Evolutionary conservation across 495 filamentous ascomycete species (phyloP), one percentile per base, ranked within the genome.

Genomic region (Hypomontagnella monticulosa): DNA sequence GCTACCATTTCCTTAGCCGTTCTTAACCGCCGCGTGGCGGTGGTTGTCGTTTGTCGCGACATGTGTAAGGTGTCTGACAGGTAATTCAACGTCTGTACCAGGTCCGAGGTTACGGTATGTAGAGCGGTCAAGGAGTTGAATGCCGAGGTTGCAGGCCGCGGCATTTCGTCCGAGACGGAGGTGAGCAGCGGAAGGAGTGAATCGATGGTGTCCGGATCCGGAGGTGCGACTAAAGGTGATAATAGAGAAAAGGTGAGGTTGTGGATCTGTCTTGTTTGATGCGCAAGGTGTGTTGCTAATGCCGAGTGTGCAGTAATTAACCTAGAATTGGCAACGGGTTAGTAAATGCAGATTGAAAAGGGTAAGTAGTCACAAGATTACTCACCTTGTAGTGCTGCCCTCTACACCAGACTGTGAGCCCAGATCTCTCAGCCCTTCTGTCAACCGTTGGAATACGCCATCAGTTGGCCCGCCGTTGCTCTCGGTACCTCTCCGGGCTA

Each of bases 61-160:
- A 97, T 96, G 75, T 98, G 93, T 16, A 98, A 82, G 0, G 91
- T 93, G 73, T 99, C 95, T n/a, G 90, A 89, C 5, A 99, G 83
- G 66, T 90, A 87, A 59, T 90, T 90, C 42, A 99, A 88, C 1
- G 91, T 89, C 53, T 88, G 83, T 30, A 91, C 86, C 12, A 97
- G 84, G 40, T 95, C 92, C 19, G 87, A 76, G 0, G 93, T 97
- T 27, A 87, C 79, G n/a, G 81, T 70, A 69, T 88, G 87, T 8
- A 93, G 78, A 33, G 81, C 81, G 32, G 81, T 75, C 41, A 90
- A 75, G 15, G 74, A 92, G 80, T 81, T 78, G 73, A 80, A 80
- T 58, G 81, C 79, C 64, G 80, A 65, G 51, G 80, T 81, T 67
- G 81, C 79, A 71, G 78, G 83, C 18, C 78, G 82, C 40, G 81